Evolutionary conservation across 2,329 filamentous ascomycete species (phyloP).

Genomic region (Tolypocladium ophioglossoides): DNA sequence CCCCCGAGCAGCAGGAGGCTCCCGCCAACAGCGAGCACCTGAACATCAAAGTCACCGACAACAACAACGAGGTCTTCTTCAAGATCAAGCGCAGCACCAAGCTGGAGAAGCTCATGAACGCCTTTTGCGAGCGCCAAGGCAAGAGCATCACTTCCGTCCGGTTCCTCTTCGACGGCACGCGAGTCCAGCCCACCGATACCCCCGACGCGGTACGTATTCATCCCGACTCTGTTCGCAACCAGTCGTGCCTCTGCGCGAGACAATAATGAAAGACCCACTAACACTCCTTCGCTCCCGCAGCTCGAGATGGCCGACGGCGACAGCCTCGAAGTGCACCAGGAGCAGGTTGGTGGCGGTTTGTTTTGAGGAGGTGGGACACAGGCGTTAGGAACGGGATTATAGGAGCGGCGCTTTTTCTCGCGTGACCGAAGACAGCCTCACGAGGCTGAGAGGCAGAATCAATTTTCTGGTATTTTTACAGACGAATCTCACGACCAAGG

Average conservation of each 20-base stretch:
- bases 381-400: not conserved
- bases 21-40: slow-evolving; percentile 63
- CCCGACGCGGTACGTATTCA: slow-evolving; percentile 67
- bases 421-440: not conserved
- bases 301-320: slow-evolving; percentile 96
- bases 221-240: not conserved
- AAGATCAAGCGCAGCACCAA: slow-evolving; percentile 98
- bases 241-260: too few relatives aligned
- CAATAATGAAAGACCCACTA: not conserved
- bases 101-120: slow-evolving; percentile 95
- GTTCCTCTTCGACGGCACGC: slow-evolving; percentile 92
- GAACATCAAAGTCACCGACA: slow-evolving; percentile 98
- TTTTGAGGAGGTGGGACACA: not conserved
- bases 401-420: not conserved
- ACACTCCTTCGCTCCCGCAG: slow-evolving; percentile 32
- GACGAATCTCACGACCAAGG: not conserved
- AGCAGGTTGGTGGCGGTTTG: slow-evolving; percentile 75
- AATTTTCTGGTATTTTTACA: not conserved
- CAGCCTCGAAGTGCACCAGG: slow-evolving; percentile 93
- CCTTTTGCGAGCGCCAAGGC: slow-evolving; percentile 93
- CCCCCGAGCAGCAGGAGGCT: slow-evolving; percentile 31
- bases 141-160: slow-evolving; percentile 77
- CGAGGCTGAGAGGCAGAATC: not conserved
- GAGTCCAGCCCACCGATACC: slow-evolving; percentile 80
- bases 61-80: slow-evolving; percentile 99